These are phyloP conservation scores for Ceratocystis harringtonii DNA, from an alignment of 2,329 filamentous ascomycete species.

Conservation along the genomic window DNA sequence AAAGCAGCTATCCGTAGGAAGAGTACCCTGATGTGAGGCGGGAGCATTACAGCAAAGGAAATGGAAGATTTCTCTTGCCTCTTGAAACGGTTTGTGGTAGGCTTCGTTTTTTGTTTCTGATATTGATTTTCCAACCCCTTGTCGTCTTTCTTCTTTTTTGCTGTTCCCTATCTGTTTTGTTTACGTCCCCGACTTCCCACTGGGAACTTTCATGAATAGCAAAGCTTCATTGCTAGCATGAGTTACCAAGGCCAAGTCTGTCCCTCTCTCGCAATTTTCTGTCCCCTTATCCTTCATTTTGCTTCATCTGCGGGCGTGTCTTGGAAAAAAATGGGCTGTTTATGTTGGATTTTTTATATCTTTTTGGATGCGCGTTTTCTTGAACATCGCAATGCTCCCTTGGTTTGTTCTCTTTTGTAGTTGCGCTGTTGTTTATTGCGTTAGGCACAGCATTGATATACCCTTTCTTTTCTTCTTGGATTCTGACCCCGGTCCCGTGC, in stretches of 20 bases:
- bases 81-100: neutral
- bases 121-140: neutral
- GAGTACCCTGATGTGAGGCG: constrained; percentile 15
- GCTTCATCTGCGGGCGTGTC: constrained; percentile 5
- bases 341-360: constrained; percentile 9
- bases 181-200: neutral
- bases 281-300: neutral
- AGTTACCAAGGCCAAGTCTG: constrained; percentile 3
- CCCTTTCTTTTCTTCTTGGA: neutral
- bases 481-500: neutral
- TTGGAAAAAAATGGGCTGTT: neutral
- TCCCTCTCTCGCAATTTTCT: neutral
- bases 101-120: neutral
- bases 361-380: constrained; percentile 5
- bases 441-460: neutral
- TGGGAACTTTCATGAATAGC: neutral
- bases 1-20: constrained; percentile 14
- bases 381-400: neutral
- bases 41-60: neutral
- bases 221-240: neutral
- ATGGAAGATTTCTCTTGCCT: neutral
- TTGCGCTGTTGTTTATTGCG: neutral
- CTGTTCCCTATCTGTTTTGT: constrained; percentile 9
- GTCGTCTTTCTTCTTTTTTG: neutral
- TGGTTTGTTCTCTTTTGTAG: neutral